Evolutionary conservation across 352 stramenopile species (phyloP), one percentile per base, ranked within the genome.

Genomic region (Phytopythium ostracodes): DNA sequence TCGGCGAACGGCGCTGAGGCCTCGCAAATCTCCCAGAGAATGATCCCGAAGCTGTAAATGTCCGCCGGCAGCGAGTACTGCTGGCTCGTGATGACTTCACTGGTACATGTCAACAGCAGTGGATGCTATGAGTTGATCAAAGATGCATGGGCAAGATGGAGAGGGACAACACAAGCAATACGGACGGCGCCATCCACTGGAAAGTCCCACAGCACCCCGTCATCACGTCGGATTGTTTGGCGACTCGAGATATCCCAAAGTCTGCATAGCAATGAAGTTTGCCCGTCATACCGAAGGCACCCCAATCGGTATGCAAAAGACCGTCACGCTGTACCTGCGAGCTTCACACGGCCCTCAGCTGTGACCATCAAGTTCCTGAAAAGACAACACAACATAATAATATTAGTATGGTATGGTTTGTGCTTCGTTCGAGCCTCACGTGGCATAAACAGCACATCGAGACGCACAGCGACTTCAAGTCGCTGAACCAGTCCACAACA

Each of bases 1-100:
- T 84, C 78, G 2, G 74, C 77, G 58, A 92, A 94, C 12, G 84
- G 84, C 2, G 82, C 71, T 2, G 80, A 54, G 0, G 51, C 62
- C 54, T 92, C 84, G 42, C 84, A 91, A 25, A 94, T 91, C 60
- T 94, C 84, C 82, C 84, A 94, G 68, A 92, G 68, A 44, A 93
- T 85, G 54, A 92, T 64, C 1, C 75, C 84, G 67, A 92, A 89
- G 64, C 84, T 92, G 78, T 94, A 92, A 54, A 94, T 77, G 35
- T 94, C 81, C 0, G 81, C 82, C 25, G 77, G 79, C 2, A 92
- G 65, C 4, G 82, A 91, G 56, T 94, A 92, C 31, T 69, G 71
- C 35, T 79, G 59, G 22, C 75, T 89, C 14, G 76, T 72, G 18
- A 94, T 80, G 4, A 94, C 81, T 67, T 92, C 82, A 5, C 82